phyloP scores from a whole-genome alignment of 768 basidiomycete genomes.

The Trametes sanguinea region DNA sequence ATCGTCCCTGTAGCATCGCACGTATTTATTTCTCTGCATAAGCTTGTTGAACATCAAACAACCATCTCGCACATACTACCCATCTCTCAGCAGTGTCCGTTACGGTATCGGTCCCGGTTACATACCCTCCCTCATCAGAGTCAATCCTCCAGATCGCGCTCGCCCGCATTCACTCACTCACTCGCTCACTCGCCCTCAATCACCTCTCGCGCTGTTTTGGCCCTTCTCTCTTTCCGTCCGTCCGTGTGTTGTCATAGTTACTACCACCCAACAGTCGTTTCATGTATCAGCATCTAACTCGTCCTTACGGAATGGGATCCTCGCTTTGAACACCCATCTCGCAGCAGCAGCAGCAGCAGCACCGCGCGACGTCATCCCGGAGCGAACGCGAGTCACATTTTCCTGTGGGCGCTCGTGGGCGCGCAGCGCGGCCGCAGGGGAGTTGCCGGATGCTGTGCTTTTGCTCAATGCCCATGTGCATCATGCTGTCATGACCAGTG shows the following conservation, averaged over 20 bases:
- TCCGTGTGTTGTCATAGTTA: slow-evolving; percentile 15
- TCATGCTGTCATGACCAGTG: no score
- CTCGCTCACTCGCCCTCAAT: not conserved
- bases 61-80: not conserved
- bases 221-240: not conserved
- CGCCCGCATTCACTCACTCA: not conserved
- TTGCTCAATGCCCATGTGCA: no score
- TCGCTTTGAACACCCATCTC: not conserved
- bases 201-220: not conserved
- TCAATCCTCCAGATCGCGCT: no score
- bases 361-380: no score
- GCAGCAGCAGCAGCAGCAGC: not conserved
- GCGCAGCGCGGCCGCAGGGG: no score
- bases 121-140: not conserved
- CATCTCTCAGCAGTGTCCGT: not conserved
- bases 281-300: slow-evolving; percentile 13
- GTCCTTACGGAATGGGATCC: not conserved
- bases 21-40: slow-evolving; percentile 8
- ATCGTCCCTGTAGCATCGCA: not conserved
- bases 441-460: no score
- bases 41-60: not conserved
- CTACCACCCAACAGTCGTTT: slow-evolving; percentile 1
- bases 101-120: not conserved
- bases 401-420: no score
- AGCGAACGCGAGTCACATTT: no score